Percentiles rank a stretch among this genome's conserved stretches.
phyloP scores from a whole-genome alignment of 805 yeast genomes.

The Metschnikowia dekortorum region DNA sequence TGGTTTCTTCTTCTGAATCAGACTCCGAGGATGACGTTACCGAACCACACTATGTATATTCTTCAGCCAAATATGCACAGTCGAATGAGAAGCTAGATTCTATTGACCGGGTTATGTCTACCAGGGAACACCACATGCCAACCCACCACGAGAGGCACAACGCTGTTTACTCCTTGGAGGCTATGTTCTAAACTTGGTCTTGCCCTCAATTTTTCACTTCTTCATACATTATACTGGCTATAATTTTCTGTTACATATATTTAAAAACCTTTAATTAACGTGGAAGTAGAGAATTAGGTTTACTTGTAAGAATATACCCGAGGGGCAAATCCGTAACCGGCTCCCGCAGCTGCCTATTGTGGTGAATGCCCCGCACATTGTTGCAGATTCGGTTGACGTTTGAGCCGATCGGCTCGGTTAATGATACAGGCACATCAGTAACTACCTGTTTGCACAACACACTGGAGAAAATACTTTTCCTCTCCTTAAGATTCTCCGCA shows the following conservation, averaged over 20 bases:
- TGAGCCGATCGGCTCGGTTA: background rate
- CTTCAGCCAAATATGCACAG: slow-evolving; percentile 6
- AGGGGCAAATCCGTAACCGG: background rate
- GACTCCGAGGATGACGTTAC: slow-evolving; percentile 14
- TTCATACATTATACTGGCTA: background rate
- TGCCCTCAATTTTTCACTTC: background rate
- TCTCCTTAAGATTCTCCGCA: too few relatives aligned
- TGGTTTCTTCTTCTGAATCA: slow-evolving; percentile 14
- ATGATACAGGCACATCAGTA: background rate
- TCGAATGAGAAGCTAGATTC: slow-evolving; percentile 1
- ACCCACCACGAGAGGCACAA: slow-evolving; percentile 23
- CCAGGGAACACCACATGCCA: background rate
- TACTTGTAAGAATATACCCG: background rate
- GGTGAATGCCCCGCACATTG: background rate
- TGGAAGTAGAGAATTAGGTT: too few relatives aligned
- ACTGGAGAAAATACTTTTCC: background rate
- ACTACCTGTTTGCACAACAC: background rate
- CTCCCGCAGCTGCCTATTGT: background rate
- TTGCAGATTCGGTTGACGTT: background rate
- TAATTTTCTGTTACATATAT: background rate
- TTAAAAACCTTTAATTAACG: background rate
- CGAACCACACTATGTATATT: slow-evolving; percentile 9
- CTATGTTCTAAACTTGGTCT: slow-evolving; percentile 26
- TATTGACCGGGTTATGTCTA: background rate
- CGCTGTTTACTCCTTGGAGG: slow-evolving; percentile 38